Evolutionary conservation across 2,329 filamentous ascomycete genomes (phyloP).

Genomic region (Aspergillus neotritici): DNA sequence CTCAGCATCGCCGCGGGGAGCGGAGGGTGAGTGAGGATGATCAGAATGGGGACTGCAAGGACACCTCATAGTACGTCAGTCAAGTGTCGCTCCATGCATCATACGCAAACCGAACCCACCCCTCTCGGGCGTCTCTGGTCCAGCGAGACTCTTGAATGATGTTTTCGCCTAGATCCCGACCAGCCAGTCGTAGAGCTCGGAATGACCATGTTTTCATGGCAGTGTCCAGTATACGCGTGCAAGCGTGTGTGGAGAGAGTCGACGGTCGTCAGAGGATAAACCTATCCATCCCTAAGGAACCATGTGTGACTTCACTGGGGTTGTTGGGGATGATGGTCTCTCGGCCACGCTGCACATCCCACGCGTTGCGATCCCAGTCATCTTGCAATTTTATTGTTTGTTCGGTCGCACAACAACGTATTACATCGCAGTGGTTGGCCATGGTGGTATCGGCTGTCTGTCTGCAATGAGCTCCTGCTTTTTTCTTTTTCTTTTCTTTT

Average conservation of each 20-base stretch:
- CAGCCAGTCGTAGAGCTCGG: conserved; percentile 13
- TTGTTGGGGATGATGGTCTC: not conserved
- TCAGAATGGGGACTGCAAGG: conserved; percentile 10
- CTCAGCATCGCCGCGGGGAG: too few relatives aligned
- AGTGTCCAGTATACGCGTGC: conserved; percentile 6
- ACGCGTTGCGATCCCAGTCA: conserved; percentile 11
- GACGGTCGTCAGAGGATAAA: not conserved
- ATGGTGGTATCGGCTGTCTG: not conserved
- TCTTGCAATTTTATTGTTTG: not conserved
- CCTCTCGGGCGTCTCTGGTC: conserved; percentile 5
- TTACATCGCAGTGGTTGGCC: conserved; percentile 1
- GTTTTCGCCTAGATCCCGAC: conserved; percentile 7
- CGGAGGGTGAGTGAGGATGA: not conserved
- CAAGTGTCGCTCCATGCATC: conserved; percentile 14
- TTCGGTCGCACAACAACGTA: conserved; percentile 12
- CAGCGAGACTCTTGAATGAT: conserved; percentile 12
- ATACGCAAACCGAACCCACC: too few relatives aligned
- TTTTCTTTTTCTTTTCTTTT: not conserved
- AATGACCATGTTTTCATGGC: conserved; percentile 9
- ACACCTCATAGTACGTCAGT: conserved; percentile 20
- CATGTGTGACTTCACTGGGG: conserved; percentile 1
- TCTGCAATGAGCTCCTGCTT: too few relatives aligned
- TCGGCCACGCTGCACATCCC: conserved; percentile 7
- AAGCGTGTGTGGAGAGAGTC: not conserved
- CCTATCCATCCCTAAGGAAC: too few relatives aligned